Base-by-base conservation (phyloP, 495 filamentous ascomycete species). In the Xylaria intraflava region DNA sequence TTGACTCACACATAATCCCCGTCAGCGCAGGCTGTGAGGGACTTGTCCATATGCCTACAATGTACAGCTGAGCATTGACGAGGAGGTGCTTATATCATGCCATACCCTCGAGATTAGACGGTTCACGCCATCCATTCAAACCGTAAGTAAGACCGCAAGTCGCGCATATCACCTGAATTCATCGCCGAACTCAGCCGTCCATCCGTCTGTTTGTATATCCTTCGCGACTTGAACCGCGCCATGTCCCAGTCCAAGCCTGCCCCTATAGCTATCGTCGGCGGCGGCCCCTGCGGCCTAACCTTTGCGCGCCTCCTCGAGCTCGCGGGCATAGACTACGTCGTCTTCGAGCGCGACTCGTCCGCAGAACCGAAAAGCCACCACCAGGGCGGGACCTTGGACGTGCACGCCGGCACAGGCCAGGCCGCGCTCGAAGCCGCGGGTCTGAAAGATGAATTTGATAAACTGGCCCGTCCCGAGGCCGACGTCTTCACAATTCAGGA, bases 281-380 rank as follows among this genome's bases (percentile, higher is more conserved):
- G 62, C 46, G 81, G 81, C 11, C 81, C 78, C 16, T 69, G 69
- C 2, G 80, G 81, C n/a, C 67, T 80, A 23, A 76, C 75, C 3
- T 62, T 79, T 12, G 78, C 67, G 40, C 67, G 72, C 35, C 67
- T 83, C 20, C 73, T 84, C 26, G 65, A 76, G 41, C 59, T 38
- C 48, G 61, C 30, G 52, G 66, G 29, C 48, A 57, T 51, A 67
- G 75, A 55, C 7, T 70, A 64, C 55, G 75, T 70, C 3, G 65
- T 84, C 49, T 83, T 72, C 60, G 80, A 84, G 56, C 50, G 50
- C 6, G 50, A 53, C 31, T 29, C 0, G 5, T 51, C 49, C 10
- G 6, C 47, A 1, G 35, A 7, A 35, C 60, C 33, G 63, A 64
- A 1, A 59, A 63, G 45, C 41, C 49, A 17, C 55, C 64, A 61